Percentiles rank a stretch among this genome's conserved stretches.
Evolutionary conservation across 2,329 filamentous ascomycete species (phyloP).

Genomic region (Xylaria sp.): DNA sequence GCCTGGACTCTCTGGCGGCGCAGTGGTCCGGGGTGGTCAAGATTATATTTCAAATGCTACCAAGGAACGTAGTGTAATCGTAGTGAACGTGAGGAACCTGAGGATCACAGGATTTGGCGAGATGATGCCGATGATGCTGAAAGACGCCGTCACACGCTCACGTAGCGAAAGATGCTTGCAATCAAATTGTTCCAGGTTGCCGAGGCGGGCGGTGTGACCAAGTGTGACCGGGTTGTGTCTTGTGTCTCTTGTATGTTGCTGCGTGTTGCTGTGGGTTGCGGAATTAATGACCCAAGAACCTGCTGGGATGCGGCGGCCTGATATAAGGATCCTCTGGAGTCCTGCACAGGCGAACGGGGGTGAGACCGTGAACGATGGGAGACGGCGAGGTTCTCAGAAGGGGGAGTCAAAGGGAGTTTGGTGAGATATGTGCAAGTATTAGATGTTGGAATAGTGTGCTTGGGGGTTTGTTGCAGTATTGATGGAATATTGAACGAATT

Average conservation of each 20-base stretch:
- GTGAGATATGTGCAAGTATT: slow-evolving; percentile 46
- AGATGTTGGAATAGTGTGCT: slow-evolving; percentile 43
- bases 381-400: slow-evolving; percentile 41
- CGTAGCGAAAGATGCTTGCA: slow-evolving; percentile 37
- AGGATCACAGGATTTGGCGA: slow-evolving; percentile 42
- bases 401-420: slow-evolving; percentile 40
- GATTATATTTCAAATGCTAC: slow-evolving; percentile 32
- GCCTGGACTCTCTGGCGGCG: slow-evolving; percentile 26
- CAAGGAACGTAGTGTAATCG: slow-evolving; percentile 1
- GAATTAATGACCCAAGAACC: slow-evolving; percentile 29
- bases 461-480: slow-evolving; percentile 38
- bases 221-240: slow-evolving; percentile 34
- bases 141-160: slow-evolving; percentile 40
- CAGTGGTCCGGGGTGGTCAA: slow-evolving; percentile 30
- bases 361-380: slow-evolving; percentile 33
- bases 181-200: slow-evolving; percentile 39
- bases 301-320: slow-evolving; percentile 35
- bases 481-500: slow-evolving; percentile 40
- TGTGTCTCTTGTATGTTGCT: slow-evolving; percentile 9
- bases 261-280: slow-evolving; percentile 13
- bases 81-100: neutral
- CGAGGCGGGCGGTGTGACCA: slow-evolving; percentile 43
- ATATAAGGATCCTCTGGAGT: slow-evolving; percentile 36
- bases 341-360: slow-evolving; percentile 14
- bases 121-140: slow-evolving; percentile 43